These are phyloP conservation scores for Salix suchowensis DNA, from an alignment of 345 rosid species.

Conservation along the genomic window DNA sequence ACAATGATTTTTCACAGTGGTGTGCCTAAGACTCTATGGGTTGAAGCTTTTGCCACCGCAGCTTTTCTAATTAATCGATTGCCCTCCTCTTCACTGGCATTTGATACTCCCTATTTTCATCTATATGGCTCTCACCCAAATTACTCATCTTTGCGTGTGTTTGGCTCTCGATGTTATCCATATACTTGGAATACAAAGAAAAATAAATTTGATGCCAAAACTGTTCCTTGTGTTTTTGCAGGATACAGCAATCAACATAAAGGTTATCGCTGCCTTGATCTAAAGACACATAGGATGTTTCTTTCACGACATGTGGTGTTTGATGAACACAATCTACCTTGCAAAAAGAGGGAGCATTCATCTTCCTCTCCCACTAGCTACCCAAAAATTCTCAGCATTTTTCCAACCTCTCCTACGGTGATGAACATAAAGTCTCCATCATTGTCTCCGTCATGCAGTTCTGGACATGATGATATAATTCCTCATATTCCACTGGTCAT, in stretches of 20 bases:
- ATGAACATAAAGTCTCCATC: accelerated
- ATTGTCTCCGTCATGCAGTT: accelerated
- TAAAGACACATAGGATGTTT: neutral
- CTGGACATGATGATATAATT: accelerated
- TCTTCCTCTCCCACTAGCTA: neutral
- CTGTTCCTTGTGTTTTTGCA: too few relatives aligned
- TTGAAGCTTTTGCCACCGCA: neutral
- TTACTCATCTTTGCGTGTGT: neutral
- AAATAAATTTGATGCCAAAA: too few relatives aligned
- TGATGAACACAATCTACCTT: neutral
- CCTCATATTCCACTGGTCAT: too few relatives aligned
- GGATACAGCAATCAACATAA: neutral
- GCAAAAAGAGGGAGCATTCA: accelerated
- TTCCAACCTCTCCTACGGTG: too few relatives aligned
- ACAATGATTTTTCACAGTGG: neutral
- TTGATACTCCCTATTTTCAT: neutral
- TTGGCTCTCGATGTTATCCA: neutral
- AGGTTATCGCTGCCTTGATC: neutral
- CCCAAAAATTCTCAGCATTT: too few relatives aligned
- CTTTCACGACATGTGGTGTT: neutral
- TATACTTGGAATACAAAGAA: neutral
- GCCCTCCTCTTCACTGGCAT: neutral
- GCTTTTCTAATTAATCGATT: neutral
- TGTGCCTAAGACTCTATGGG: neutral
- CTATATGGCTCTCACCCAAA: neutral